Percentiles rank a stretch among this genome's conserved stretches.
Conservation (phyloP, 2,329 filamentous ascomycete genomes). For the Fusarium graminum region DNA sequence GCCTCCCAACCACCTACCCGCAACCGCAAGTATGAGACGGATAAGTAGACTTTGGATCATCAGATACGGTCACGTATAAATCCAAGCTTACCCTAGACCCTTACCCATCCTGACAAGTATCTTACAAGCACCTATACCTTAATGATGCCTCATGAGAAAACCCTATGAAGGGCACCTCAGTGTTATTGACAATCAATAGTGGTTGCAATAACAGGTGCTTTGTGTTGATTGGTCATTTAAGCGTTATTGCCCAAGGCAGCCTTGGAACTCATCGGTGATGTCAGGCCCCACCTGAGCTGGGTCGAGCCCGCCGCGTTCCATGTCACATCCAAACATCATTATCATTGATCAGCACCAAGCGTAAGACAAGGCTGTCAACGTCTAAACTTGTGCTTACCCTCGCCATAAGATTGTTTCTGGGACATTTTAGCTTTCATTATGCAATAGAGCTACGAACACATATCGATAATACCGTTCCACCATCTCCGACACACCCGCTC, state of each 20-base stretch:
- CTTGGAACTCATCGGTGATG: constrained; percentile 29
- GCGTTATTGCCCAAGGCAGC: constrained; percentile 18
- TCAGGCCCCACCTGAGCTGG: constrained; percentile 40
- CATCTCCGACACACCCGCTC: constrained; percentile 5
- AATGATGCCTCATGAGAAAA: neutral
- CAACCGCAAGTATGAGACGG: no score
- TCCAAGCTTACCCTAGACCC: no score
- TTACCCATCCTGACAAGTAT: neutral
- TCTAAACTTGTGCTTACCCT: neutral
- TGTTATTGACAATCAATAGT: neutral
- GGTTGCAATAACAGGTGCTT: neutral
- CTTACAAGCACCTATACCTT: neutral
- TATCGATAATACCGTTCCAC: neutral
- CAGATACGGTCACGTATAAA: no score
- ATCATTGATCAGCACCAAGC: constrained; percentile 18
- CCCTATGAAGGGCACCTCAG: neutral
- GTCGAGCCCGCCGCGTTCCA: constrained; percentile 17
- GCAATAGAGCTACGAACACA: constrained; percentile 11
- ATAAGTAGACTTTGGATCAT: no score
- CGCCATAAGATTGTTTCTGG: neutral
- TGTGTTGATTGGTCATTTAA: constrained; percentile 23
- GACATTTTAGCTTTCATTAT: constrained; percentile 9
- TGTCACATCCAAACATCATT: constrained; percentile 30
- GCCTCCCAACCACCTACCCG: no score
- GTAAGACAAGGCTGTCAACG: constrained; percentile 18